phyloP scores from a whole-genome alignment of 1,284 basidiomycete species.

The Cryptococcus maquisensis region DNA sequence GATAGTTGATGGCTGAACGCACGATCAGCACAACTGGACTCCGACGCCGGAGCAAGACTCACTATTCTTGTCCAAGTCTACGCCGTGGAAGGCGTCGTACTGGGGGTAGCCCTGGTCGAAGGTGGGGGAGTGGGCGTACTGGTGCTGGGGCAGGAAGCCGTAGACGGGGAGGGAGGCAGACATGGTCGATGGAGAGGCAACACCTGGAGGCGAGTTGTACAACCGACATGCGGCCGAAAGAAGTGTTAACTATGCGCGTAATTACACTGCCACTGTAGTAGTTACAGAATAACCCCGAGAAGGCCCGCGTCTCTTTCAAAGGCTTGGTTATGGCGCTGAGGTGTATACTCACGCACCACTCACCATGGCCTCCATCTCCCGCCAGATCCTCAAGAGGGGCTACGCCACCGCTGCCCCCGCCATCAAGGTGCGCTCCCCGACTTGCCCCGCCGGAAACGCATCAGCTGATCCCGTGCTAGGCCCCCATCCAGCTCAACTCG shows the following conservation, averaged over 20 bases:
- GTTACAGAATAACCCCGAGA: background rate
- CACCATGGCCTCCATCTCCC: constrained; percentile 42
- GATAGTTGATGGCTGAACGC: constrained; percentile 8
- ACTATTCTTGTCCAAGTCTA: constrained; percentile 1
- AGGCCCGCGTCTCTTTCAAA: background rate
- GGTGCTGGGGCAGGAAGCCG: constrained; percentile 7
- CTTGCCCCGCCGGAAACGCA: background rate
- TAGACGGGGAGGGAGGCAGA: constrained; percentile 12
- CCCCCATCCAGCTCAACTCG: constrained; percentile 50
- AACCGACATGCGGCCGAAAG: background rate
- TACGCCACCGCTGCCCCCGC: constrained; percentile 44
- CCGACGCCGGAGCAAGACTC: background rate
- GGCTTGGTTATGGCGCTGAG: background rate
- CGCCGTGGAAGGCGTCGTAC: constrained; percentile 3
- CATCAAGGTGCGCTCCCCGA: constrained; percentile 43
- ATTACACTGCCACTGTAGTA: background rate
- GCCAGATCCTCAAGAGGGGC: constrained; percentile 42
- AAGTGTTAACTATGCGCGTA: background rate
- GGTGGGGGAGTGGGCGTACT: constrained; percentile 13
- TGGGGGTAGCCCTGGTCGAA: constrained; percentile 15
- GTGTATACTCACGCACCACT: constrained; percentile 1
- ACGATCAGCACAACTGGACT: background rate
- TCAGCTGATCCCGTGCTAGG: constrained; percentile 23
- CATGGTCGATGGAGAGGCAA: background rate
- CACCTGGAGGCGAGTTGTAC: too few relatives aligned